phyloP scores from a whole-genome alignment of 768 basidiomycete genomes.

The Naganishia onofrii region DNA sequence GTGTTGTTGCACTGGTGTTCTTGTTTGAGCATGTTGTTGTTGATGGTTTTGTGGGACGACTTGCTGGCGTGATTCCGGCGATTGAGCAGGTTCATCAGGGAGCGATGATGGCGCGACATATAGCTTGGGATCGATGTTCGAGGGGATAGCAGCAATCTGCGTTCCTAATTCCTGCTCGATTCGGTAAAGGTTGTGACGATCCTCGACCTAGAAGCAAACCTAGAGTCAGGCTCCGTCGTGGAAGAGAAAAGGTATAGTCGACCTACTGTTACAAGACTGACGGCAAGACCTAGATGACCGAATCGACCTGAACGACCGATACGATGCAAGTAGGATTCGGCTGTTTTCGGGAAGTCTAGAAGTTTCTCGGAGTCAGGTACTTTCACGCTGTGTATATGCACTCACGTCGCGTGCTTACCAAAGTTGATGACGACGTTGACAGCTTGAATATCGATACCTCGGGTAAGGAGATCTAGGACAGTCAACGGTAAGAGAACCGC shows the following conservation, averaged over 20 bases:
- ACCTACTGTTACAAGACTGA: conserved; percentile 80
- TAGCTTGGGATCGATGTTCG: conserved; percentile 80
- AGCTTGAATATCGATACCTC: conserved; percentile 99
- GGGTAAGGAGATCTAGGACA: conserved; percentile 79
- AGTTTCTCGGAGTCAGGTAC: neutral
- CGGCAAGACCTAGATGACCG: conserved; percentile 93
- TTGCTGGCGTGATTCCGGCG: conserved; percentile 33
- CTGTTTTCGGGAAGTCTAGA: conserved; percentile 87
- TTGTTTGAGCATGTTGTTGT: conserved; percentile 24
- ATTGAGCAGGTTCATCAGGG: conserved; percentile 35
- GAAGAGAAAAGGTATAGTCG: neutral
- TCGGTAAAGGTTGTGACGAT: conserved; percentile 93
- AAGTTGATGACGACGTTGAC: conserved; percentile 99
- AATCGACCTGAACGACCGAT: conserved; percentile 97
- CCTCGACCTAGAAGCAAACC: conserved; percentile 63
- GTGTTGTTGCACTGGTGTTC: conserved; percentile 32
- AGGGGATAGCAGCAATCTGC: conserved; percentile 93
- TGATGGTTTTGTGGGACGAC: conserved; percentile 30
- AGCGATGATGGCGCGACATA: conserved; percentile 77
- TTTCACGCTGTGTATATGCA: neutral
- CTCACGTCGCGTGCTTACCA: conserved; percentile 46
- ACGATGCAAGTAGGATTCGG: conserved; percentile 96
- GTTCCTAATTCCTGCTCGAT: conserved; percentile 99
- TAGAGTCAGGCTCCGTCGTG: neutral
- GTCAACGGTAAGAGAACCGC: neutral